Conservation (phyloP, 805 yeast species). For the Saccharomyces mikatae region DNA sequence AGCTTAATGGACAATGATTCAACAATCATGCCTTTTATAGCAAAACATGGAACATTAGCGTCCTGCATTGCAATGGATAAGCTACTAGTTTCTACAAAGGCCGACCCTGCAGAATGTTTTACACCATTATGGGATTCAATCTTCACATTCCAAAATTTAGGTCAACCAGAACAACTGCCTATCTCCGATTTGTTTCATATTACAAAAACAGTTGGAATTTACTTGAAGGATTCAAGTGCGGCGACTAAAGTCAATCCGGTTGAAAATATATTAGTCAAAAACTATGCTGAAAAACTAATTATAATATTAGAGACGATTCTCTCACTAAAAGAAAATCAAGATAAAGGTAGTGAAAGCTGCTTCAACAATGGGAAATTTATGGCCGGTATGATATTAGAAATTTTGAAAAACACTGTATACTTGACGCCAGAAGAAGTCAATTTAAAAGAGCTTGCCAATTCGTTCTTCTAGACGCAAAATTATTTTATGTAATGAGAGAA, state of each 20-base stretch:
- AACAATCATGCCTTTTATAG: conserved; percentile 6
- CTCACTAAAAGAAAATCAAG: conserved; percentile 12
- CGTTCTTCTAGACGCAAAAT: conserved; percentile 2
- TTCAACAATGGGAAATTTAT: conserved; percentile 26
- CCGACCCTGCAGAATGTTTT: conserved; percentile 2
- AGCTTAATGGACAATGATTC: conserved; percentile 1
- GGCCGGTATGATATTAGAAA: conserved; percentile 21
- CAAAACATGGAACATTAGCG: conserved; percentile 17
- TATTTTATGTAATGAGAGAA: not conserved
- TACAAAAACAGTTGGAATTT: conserved; percentile 27
- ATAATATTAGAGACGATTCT: conserved; percentile 12
- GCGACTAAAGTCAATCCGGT: not conserved
- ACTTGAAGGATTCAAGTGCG: conserved; percentile 12
- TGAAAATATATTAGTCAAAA: conserved; percentile 8
- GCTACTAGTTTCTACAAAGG: conserved; percentile 12
- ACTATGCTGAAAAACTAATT: conserved; percentile 7
- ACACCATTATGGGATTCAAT: conserved; percentile 17
- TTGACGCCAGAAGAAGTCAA: conserved; percentile 11
- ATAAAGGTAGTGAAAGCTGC: conserved; percentile 21
- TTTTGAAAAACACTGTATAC: conserved; percentile 1
- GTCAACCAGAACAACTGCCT: conserved; percentile 8
- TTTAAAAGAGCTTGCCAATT: conserved; percentile 5
- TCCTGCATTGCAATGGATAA: conserved; percentile 26
- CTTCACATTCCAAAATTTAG: conserved; percentile 15
- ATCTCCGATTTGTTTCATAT: conserved; percentile 22